Evolutionary conservation across 495 filamentous ascomycete species (phyloP), one percentile per base, ranked within the genome.

Genomic region (Aspergillus sclerotiicarbonarius): DNA sequence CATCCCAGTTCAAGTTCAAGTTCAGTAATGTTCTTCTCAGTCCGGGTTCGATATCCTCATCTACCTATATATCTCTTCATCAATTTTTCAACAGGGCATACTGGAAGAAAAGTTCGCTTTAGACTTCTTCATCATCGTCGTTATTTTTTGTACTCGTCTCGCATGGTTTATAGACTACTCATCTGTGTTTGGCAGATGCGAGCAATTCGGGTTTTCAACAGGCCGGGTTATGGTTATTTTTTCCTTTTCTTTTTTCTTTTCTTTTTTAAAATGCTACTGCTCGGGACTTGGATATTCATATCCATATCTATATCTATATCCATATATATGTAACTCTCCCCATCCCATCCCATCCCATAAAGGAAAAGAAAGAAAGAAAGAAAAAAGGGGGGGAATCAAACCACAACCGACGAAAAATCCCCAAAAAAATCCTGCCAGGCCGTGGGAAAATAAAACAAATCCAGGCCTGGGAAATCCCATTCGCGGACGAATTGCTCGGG

Each of bases 391-490:
- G n/a, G n/a, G n/a, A n/a, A n/a, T n/a, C n/a, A n/a, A n/a, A n/a
- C n/a, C n/a, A n/a, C n/a, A n/a, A 68, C 64, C 58, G 73, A 58
- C 30, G 71, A 75, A 51, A 74, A 74, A 53, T 76, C 73, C 0
- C 71, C 73, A 62, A 76, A 75, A 58, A 72, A 74, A 58, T 75
- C 73, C 62, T 75, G 73, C 73, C 72, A 73, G 19, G 70, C 71
- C 29, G 67, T 73, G n/a, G 79, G 78, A 18, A 81, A 78, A 63
- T 79, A 80, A 46, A 77, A 78, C 32, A 83, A 61, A 62, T 77
- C 79, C 44, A 83, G 50, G 0, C 77, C 78, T 0, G 79, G 80
- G 50, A 83, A 83, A 54, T 82, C 78, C 79, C 79, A 83, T 58
- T 82, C 78, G 3, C 78, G 70, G 4, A 80, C 71, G 56, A 82